Percentiles rank a stretch among this genome's conserved stretches.
phyloP scores from a whole-genome alignment of 2,329 filamentous ascomycete species.

The Fusarium denticulatum region DNA sequence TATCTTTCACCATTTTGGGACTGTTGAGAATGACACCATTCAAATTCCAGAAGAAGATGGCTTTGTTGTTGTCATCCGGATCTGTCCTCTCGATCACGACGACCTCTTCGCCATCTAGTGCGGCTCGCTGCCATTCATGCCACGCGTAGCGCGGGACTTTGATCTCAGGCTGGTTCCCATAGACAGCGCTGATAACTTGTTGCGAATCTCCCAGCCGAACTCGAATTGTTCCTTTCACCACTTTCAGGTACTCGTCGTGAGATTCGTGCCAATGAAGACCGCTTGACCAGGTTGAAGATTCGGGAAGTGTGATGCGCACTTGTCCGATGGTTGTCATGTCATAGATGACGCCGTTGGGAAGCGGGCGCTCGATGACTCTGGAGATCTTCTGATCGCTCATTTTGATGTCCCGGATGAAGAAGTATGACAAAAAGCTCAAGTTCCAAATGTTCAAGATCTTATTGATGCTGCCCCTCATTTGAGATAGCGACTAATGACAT shows the following conservation, averaged over 20 bases:
- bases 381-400: not conserved
- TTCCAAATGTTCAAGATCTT: accelerated
- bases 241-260: constrained; percentile 58
- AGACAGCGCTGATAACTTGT: constrained; percentile 32
- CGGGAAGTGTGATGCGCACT: constrained; percentile 56
- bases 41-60: constrained; percentile 61
- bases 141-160: constrained; percentile 49
- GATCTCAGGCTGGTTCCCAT: constrained; percentile 42
- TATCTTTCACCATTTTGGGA: constrained; percentile 1
- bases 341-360: constrained; percentile 38
- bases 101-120: constrained; percentile 46
- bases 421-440: not conserved
- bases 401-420: accelerated
- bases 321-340: constrained; percentile 50
- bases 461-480: not conserved
- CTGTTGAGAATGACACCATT: constrained; percentile 53
- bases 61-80: constrained; percentile 56
- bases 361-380: constrained; percentile 4
- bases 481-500: no score
- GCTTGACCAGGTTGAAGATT: constrained; percentile 57
- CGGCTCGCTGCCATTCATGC: constrained; percentile 59
- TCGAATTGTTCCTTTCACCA: constrained; percentile 51
- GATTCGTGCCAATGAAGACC: constrained; percentile 60
- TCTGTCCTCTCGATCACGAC: constrained; percentile 59
- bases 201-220: constrained; percentile 32